Evolutionary conservation across 2,329 filamentous ascomycete species (phyloP).

Genomic region (Rhynchosporium graminicola): DNA sequence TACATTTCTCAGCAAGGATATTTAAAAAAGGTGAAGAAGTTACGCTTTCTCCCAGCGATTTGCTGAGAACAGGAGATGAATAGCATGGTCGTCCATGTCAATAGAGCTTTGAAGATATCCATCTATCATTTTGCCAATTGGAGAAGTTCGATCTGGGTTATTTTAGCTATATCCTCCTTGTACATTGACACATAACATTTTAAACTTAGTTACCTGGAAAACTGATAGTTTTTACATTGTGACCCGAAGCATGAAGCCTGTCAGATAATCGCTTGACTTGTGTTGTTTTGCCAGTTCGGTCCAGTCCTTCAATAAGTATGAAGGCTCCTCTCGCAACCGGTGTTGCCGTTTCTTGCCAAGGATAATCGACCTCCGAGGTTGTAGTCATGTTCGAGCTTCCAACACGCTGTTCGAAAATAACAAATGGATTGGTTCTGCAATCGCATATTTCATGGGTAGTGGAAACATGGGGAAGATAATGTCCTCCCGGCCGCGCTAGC

Average conservation of each 20-base stretch:
- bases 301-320: constrained; percentile 71
- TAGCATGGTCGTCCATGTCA: constrained; percentile 67
- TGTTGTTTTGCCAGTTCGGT: constrained; percentile 72
- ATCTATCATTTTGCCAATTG: constrained; percentile 69
- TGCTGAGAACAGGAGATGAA: constrained; percentile 72
- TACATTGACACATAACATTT: background rate
- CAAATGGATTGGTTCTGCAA: background rate
- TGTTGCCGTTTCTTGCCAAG: constrained; percentile 35
- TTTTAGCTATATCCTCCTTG: background rate
- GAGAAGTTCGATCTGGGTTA: constrained; percentile 60
- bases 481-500: constrained; percentile 9
- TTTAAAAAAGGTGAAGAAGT: constrained; percentile 7
- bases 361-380: constrained; percentile 22
- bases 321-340: constrained; percentile 54
- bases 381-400: constrained; percentile 22
- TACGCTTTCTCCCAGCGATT: constrained; percentile 65
- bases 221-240: constrained; percentile 58
- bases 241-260: constrained; percentile 51
- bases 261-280: constrained; percentile 62
- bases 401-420: background rate
- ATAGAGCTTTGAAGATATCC: constrained; percentile 61
- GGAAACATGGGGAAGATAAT: background rate
- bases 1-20: constrained; percentile 33
- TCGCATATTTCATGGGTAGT: background rate
- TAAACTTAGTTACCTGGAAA: constrained; percentile 60